Evolutionary conservation across 306 rosid species (phyloP), one percentile per base, ranked within the genome.

Genomic region (Cicer judaicum): DNA sequence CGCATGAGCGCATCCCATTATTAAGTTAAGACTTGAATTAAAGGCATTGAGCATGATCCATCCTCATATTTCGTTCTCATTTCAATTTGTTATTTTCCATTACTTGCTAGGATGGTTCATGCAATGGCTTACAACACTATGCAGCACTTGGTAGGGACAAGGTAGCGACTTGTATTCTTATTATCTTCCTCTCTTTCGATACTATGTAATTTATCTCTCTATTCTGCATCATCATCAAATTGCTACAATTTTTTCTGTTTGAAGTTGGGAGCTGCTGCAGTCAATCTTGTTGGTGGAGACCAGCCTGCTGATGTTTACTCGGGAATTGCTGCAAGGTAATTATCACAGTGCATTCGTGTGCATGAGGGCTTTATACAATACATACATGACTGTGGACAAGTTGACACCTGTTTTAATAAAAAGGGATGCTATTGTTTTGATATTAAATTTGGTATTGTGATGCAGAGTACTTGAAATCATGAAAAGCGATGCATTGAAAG

Each of bases 121-220:
- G 99, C 85, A 94, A 94, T 88, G 99, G 99, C 80, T 86, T 94
- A 84, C 99, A 94, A 78, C 99, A 94, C 77, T 94, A 94, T 83
- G 99, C 99, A 55, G 97, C 99, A 44, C 95, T 94, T 64, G 99
- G 99, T 43, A 92, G 99, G 88, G 99, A 94, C 89, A 90, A 84
- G 97, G 99, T 94, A 89, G 55, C 44, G 9, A 54, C 0, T 70
- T 36, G 68, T 44, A 16, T 52, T 46, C 29, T 43, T 38, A 11
- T 41, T 21, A 9, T 29, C 60, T 29, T 29, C 16, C 61, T 12
- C 21, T 39, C 21, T 4, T 48, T 49, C n/a, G 42, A 11, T 11
- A 4, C 38, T 9, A 52, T 52, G 10, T 52, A 14, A 29, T 29
- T 29, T 29, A 29, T 29, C 36, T 21, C 15, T 21, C 55, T 15